Evolutionary conservation across 768 basidiomycete species (phyloP).

Genomic region (Tricholoma flavovirens): DNA sequence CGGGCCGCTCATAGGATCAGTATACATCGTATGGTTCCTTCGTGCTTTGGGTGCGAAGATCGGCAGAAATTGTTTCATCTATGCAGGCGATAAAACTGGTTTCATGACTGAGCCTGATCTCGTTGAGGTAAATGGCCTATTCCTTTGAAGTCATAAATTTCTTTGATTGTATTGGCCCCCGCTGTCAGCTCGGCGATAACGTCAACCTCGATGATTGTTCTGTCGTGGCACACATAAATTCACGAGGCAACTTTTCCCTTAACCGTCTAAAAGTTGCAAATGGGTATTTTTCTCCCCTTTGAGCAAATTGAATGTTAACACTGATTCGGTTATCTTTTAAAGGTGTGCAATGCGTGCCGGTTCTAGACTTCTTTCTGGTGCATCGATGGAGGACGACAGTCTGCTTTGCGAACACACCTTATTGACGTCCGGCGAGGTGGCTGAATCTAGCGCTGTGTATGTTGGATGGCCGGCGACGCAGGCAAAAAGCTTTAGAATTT

Average conservation of each 20-base stretch:
- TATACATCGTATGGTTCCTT: slow-evolving; percentile 40
- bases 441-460: slow-evolving; percentile 33
- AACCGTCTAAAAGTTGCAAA: slow-evolving; percentile 36
- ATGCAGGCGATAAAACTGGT: slow-evolving; percentile 33
- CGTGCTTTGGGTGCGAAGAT: slow-evolving; percentile 40
- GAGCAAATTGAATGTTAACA: not conserved
- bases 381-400: slow-evolving; percentile 44
- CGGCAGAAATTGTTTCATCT: slow-evolving; percentile 36
- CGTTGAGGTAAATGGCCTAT: slow-evolving; percentile 25
- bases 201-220: slow-evolving; percentile 42
- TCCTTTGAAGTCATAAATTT: not conserved
- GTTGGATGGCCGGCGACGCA: slow-evolving; percentile 38
- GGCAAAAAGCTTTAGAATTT: not conserved
- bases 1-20: slow-evolving; percentile 33
- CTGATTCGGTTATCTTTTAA: not conserved
- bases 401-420: slow-evolving; percentile 46
- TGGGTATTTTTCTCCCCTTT: slow-evolving; percentile 19
- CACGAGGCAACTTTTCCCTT: slow-evolving; percentile 38
- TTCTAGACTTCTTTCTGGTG: slow-evolving; percentile 41
- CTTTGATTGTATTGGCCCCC: not conserved
- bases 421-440: slow-evolving; percentile 41
- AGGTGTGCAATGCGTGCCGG: slow-evolving; percentile 41
- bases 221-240: slow-evolving; percentile 44
- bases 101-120: slow-evolving; percentile 46
- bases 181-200: slow-evolving; percentile 32